Base-by-base conservation (phyloP, 2,329 filamentous ascomycete genomes). In the Claviceps maximensis region DNA sequence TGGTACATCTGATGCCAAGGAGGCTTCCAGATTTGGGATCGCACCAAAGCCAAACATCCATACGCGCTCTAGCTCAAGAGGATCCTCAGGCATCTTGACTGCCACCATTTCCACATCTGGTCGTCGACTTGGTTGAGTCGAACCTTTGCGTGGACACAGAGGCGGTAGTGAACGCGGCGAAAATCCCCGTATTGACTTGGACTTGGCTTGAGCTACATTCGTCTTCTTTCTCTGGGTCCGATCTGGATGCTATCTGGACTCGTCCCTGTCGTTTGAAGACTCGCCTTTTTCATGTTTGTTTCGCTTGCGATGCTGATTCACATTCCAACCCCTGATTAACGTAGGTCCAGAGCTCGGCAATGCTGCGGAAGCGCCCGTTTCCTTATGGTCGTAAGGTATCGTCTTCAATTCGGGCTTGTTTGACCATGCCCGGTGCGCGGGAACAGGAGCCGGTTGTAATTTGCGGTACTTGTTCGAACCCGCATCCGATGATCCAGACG, bases 311-410 rank as follows among this genome's bases (percentile, higher is more conserved):
- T 65, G 64, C 55, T 67, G 67, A 53, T 71, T 71, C 10, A 72
- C 68, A 47, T 76, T 78, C 78, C 78, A 82, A 1, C 78, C 78
- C 29, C 78, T 66, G 33, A 82, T 80, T 45, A 73, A 71, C 13
- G 76, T 78, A 0, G 78, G 78, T 0, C 77, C 78, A 17, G 74
- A 75, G 48, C 72, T 73, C 9, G 78, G 78, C 31, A 79, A 71
- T 15, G 77, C 75, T 49, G 80, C 77, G 19, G 72, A 73, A 2
- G 77, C 72, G 4, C 70, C 69, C 45, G 78, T 79, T 59, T 82
- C 78, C 60, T 80, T 81, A 61, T 80, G 79, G 21, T 77, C 74
- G 57, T 81, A 82, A 40, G 74, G 75, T 3, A 80, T 77, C 4
- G 79, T 79, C 53, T 78, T 74, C n/a, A 82, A 69, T 58, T 80